Conservation (phyloP, 2,329 filamentous ascomycete genomes). For the Nemania sp. region DNA sequence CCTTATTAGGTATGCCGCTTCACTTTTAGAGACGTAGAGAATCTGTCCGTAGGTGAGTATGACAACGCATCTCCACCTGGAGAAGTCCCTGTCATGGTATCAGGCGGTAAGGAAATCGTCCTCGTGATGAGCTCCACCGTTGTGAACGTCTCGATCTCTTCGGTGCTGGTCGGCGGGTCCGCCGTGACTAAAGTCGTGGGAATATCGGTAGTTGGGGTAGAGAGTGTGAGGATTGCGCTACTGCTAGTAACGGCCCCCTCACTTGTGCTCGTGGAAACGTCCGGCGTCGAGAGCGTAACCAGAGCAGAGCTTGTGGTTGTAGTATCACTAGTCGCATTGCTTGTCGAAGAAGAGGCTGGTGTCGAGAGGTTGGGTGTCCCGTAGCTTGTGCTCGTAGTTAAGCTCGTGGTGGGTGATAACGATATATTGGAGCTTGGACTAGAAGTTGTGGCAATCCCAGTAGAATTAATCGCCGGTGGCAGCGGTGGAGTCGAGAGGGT, state of each 20-base stretch:
- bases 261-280: not conserved
- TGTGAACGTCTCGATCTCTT: not conserved
- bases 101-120: not conserved
- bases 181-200: not conserved
- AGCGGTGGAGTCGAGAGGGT: not conserved
- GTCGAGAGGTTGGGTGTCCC: too few species aligned
- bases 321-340: too few species aligned
- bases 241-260: not conserved
- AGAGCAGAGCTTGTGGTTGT: too few species aligned
- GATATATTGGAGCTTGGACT: not conserved
- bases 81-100: not conserved
- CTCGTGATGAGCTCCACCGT: not conserved
- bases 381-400: too few species aligned
- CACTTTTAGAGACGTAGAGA: not conserved
- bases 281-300: too few species aligned
- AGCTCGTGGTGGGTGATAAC: too few species aligned
- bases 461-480: not conserved
- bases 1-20: not conserved
- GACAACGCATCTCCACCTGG: too few species aligned
- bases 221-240: not conserved
- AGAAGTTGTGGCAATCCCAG: not conserved
- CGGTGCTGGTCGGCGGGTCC: not conserved
- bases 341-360: too few species aligned
- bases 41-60: not conserved
- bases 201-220: not conserved